Evolutionary conservation across 1,284 basidiomycete genomes (phyloP), one percentile per base, ranked within the genome.

Genomic region (Apiotrichum sp.): DNA sequence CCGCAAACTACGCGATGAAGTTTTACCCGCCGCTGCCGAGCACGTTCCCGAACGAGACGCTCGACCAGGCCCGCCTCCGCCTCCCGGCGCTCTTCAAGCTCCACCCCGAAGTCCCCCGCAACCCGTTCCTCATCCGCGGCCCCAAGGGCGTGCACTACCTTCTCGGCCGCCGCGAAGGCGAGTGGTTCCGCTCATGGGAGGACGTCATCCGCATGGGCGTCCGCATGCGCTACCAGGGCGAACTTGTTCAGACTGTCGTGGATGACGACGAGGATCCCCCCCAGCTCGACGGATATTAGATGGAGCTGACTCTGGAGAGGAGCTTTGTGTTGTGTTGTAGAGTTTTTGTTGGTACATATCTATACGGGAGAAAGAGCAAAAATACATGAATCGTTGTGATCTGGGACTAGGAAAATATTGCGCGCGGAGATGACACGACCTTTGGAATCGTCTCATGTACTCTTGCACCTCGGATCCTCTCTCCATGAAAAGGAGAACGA

Each of bases 181-280:
- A 85, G 61, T 90, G 87, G 87, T 86, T 88, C 72, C 80, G 80
- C 66, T 78, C 78, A 50, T 89, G 88, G 87, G 52, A 89, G 64
- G 79, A 78, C 39, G 79, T 82, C 3, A 87, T 90, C 51, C 75
- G 74, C 55, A 79, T 80, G 53, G 82, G 79, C 0, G 82, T 84
- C 5, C 60, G 76, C 14, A 75, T 64, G 64, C 56, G 62, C 45
- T 71, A 59, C 59, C 55, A 56, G 32, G 73, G 73, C 13, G 65
- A 70, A 47, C 50, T 74, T 34, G 47, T 58, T 32, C 58, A 62
- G 34, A 54, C 52, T 4, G 50, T 47, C 11, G 44, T 53, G 16
- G 14, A 33, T 9, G 57, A 54, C 7, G 32, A 54, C n/a, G 54
- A 59, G 34, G 53, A 55, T 48, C 49, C 47, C 8, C 59, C 55